phyloP scores from a whole-genome alignment of 2,329 filamentous ascomycete species.

The Podosphaera aphanis region DNA sequence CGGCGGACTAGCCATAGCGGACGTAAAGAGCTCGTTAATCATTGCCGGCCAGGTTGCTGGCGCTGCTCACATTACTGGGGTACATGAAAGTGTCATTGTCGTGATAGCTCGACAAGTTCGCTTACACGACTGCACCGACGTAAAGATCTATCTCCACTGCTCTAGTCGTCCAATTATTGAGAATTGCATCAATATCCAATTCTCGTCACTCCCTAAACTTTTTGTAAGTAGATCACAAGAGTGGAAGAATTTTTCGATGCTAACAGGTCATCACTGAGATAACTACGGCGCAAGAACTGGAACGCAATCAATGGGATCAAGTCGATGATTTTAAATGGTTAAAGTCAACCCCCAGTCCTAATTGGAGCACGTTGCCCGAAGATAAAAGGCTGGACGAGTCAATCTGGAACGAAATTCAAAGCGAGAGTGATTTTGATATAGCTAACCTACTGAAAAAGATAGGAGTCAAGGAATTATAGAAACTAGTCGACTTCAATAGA shows the following conservation, averaged over 20 bases:
- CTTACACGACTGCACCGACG: conserved; percentile 66
- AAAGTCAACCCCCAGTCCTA: conserved; percentile 62
- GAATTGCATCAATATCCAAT: conserved; percentile 55
- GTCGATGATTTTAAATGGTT: conserved; percentile 98
- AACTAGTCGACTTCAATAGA: neutral
- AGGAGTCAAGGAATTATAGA: conserved; percentile 13
- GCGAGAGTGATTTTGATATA: conserved; percentile 35
- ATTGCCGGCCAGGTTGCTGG: conserved; percentile 59
- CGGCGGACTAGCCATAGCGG: conserved; percentile 44
- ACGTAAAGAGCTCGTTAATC: conserved; percentile 46
- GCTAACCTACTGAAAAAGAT: conserved; percentile 39
- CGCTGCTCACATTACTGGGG: conserved; percentile 57
- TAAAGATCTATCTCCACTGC: conserved; percentile 66
- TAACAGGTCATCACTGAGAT: conserved; percentile 7
- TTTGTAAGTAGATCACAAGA: conserved; percentile 33
- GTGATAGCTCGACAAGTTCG: conserved; percentile 70
- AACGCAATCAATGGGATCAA: conserved; percentile 57
- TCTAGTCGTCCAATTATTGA: conserved; percentile 81
- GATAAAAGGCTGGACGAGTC: conserved; percentile 33
- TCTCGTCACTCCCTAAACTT: conserved; percentile 46
- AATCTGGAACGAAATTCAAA: conserved; percentile 46
- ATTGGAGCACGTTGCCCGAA: conserved; percentile 53
- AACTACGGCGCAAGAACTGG: conserved; percentile 9
- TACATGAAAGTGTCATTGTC: conserved; percentile 52
- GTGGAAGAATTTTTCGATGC: neutral